Evolutionary conservation across 148 eudicot species (phyloP).

Genomic region (Vaccinium myrtillus): DNA sequence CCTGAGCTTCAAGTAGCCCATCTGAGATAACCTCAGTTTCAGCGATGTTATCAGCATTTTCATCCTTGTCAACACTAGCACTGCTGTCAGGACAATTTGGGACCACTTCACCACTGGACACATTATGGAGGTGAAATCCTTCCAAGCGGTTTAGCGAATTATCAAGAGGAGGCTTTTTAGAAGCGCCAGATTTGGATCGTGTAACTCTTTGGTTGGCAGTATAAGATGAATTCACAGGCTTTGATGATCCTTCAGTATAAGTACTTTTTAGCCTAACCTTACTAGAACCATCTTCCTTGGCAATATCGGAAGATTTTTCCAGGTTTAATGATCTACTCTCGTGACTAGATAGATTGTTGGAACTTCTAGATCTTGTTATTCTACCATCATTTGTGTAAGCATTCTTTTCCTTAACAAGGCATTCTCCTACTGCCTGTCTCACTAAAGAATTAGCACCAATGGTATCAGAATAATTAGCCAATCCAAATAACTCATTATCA

Average conservation of each 20-base stretch:
- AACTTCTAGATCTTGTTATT: conserved; percentile 31
- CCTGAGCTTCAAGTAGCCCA: conserved; percentile 18
- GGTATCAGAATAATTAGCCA: conserved; percentile 20
- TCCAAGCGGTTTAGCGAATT: conserved; percentile 1
- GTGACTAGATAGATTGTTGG: conserved; percentile 13
- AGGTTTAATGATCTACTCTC: conserved; percentile 9
- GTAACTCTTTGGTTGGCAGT: conserved; percentile 19
- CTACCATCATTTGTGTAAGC: conserved; percentile 17
- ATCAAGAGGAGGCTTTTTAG: conserved; percentile 16
- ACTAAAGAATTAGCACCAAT: conserved; percentile 12
- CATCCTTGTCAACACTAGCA: conserved; percentile 17
- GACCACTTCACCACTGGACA: conserved; percentile 10
- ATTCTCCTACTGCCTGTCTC: conserved; percentile 21
- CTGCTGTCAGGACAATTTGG: neutral
- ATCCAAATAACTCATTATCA: conserved; percentile 14
- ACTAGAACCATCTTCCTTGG: conserved; percentile 22
- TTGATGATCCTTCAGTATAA: conserved; percentile 10
- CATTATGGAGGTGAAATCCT: conserved; percentile 13
- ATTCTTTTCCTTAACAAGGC: conserved; percentile 23
- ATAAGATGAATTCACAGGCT: conserved; percentile 14
- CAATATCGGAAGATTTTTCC: conserved; percentile 16
- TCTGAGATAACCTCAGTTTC: conserved; percentile 22
- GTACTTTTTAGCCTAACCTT: conserved; percentile 23
- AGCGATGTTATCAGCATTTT: conserved; percentile 10
- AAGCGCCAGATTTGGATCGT: conserved; percentile 19